Conservation (phyloP, 1,284 basidiomycete genomes). For the Thecaphora thlaspeos region DNA sequence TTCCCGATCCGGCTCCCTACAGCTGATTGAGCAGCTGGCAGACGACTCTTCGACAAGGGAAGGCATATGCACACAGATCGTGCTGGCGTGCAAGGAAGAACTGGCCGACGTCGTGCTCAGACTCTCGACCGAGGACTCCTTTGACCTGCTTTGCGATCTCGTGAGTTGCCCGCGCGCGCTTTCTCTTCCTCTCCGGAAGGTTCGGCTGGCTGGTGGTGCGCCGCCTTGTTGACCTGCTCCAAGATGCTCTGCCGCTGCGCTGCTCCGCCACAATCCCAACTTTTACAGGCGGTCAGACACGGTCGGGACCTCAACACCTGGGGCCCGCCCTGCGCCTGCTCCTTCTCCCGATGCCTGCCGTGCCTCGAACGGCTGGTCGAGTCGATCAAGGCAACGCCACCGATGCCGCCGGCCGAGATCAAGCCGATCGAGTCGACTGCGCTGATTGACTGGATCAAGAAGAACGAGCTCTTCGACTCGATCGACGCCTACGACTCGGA, state of each 20-base stretch:
- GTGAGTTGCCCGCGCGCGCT: too few relatives aligned
- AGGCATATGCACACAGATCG: constrained; percentile 14
- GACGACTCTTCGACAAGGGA: constrained; percentile 1
- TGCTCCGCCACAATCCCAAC: too few relatives aligned
- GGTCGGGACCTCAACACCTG: constrained; percentile 14
- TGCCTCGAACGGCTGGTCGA: constrained; percentile 21
- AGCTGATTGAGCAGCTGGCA: constrained; percentile 7
- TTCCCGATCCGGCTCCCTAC: not conserved
- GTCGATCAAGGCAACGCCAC: constrained; percentile 7
- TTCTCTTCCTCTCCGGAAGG: too few relatives aligned
- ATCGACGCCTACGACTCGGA: not conserved
- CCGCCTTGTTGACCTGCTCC: too few relatives aligned
- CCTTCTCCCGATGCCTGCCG: constrained; percentile 15
- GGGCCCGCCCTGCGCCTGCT: constrained; percentile 33
- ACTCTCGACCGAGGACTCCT: constrained; percentile 24
- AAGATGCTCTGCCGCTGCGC: too few relatives aligned
- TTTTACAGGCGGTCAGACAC: constrained; percentile 9
- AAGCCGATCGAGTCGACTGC: constrained; percentile 1
- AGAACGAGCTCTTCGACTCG: not conserved
- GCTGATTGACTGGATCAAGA: constrained; percentile 1
- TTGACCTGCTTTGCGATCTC: constrained; percentile 30
- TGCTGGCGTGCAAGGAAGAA: constrained; percentile 15
- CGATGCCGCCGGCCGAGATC: constrained; percentile 7
- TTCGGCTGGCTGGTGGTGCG: too few relatives aligned
- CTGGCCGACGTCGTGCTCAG: constrained; percentile 15